Evolutionary conservation across 768 basidiomycete genomes (phyloP).

Genomic region (Naganishia friedmannii): DNA sequence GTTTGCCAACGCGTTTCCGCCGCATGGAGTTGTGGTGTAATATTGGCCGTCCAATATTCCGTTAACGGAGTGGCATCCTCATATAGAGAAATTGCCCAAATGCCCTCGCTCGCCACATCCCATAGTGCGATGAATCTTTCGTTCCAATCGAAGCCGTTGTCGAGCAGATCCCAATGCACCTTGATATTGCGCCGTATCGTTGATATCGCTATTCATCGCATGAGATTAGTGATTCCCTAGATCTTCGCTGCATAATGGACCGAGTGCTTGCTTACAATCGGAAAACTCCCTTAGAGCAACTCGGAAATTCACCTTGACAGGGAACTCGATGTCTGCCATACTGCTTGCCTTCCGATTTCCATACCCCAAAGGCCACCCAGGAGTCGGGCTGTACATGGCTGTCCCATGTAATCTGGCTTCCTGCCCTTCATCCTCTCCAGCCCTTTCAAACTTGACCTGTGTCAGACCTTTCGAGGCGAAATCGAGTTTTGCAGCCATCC

Average conservation of each 20-base stretch:
- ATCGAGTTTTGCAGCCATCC: conserved; percentile 18
- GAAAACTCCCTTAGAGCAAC: not conserved
- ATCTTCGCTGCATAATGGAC: too few relatives aligned
- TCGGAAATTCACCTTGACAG: conserved; percentile 18
- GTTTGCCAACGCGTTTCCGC: not conserved
- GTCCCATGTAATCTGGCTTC: conserved; percentile 14
- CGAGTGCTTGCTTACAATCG: not conserved
- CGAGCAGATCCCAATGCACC: not conserved
- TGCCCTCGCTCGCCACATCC: conserved; percentile 15
- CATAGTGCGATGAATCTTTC: conserved; percentile 22
- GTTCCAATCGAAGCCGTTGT: not conserved
- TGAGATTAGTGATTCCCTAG: too few relatives aligned
- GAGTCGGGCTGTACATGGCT: not conserved
- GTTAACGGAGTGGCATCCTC: not conserved
- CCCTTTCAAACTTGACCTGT: not conserved
- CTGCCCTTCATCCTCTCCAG: conserved; percentile 8
- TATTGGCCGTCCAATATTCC: conserved; percentile 2
- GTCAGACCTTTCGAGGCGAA: conserved; percentile 27
- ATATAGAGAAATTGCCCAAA: conserved; percentile 16
- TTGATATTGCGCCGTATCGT: conserved; percentile 19
- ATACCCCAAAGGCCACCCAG: not conserved
- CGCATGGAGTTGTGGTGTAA: not conserved
- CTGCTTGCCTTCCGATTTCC: not conserved
- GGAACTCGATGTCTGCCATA: conserved; percentile 5
- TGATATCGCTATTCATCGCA: not conserved